These are phyloP conservation scores for Botryosphaeria dothidea DNA, from an alignment of 2,329 filamentous ascomycete species.

Conservation along the genomic window DNA sequence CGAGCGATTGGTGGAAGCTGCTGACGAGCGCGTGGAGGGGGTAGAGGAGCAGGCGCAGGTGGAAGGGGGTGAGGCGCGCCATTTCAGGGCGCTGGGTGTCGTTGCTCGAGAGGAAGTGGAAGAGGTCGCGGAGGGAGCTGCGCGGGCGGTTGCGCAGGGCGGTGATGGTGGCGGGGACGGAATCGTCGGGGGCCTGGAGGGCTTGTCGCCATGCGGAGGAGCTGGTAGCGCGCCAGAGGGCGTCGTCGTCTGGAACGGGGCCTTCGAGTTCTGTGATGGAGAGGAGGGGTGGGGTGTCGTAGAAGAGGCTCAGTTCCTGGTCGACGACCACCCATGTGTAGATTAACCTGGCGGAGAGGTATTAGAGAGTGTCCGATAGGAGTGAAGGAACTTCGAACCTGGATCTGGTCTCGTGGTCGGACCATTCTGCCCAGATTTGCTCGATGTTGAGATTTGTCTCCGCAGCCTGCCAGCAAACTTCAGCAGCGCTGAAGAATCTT, in stretches of 20 bases:
- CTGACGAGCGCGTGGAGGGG: slow-evolving; percentile 44
- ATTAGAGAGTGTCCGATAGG: background rate
- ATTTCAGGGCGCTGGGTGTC: background rate
- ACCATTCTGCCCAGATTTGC: slow-evolving; percentile 1
- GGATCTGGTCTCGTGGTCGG: background rate
- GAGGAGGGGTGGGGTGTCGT: slow-evolving; percentile 57
- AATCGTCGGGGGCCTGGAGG: background rate
- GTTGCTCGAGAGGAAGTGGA: background rate
- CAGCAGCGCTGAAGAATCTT: slow-evolving; percentile 1
- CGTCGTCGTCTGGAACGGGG: slow-evolving; percentile 53
- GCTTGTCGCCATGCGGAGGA: slow-evolving; percentile 49
- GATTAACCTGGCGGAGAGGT: slow-evolving; percentile 45
- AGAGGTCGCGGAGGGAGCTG: background rate
- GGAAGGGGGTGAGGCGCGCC: background rate
- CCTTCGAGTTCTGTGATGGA: slow-evolving; percentile 48
- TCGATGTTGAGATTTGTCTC: background rate
- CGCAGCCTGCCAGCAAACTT: background rate
- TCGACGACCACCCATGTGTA: slow-evolving; percentile 65
- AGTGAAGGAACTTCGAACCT: background rate
- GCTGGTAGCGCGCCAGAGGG: slow-evolving; percentile 53
- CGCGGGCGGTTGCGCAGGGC: background rate
- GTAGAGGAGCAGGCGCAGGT: background rate
- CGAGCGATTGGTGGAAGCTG: slow-evolving; percentile 55
- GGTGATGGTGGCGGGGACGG: background rate
- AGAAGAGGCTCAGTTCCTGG: slow-evolving; percentile 61